Base-by-base conservation (phyloP, 352 stramenopile species). In the Phytophthora colocasiae region DNA sequence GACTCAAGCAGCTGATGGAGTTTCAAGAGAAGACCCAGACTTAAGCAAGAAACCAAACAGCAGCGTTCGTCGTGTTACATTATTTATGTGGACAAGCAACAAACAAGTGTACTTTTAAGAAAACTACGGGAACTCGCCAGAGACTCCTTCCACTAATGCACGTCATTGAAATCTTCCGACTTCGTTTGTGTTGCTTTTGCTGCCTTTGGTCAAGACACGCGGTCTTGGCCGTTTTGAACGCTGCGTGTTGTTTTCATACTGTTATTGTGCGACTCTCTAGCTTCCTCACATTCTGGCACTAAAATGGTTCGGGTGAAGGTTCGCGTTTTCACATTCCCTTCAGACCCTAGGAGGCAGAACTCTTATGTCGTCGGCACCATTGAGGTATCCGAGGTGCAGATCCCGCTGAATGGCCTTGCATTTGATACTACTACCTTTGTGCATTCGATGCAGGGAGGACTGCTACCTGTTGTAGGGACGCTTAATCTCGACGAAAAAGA, bases 271-370 rank as follows among this genome's bases (percentile, higher is more conserved):
- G 31, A 36, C 31, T 36, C 12, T 34, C 14, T 36, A 36, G 43
- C 44, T 38, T 11, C n/a, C 64, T 53, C 26, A 14, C 22, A 32
- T 36, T 36, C n/a, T 3, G 31, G 19, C 22, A 26, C 7, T 17
- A 49, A 60, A 27, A 73, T 73, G 65, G 60, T 69, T 49, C 65
- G 53, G 1, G 67, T 93, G 27, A 94, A 94, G 62, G 69, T 94
- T 15, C 80, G 81, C 44, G 85, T 92, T 58, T 91, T 94, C 72
- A 90, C 82, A 38, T 91, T 92, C 68, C 72, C 78, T 6, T 90
- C 85, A 2, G 77, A 87, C 52, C 81, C 81, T 17, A 77, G 67
- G 50, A 69, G 77, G 64, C 82, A 94, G 63, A 91, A 94, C 56
- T 92, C 85, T 26, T 94, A 89, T 43, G 59, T 94, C 24, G 82